Evolutionary conservation across 768 basidiomycete genomes (phyloP).

Genomic region (Pleurotus cornucopiae): DNA sequence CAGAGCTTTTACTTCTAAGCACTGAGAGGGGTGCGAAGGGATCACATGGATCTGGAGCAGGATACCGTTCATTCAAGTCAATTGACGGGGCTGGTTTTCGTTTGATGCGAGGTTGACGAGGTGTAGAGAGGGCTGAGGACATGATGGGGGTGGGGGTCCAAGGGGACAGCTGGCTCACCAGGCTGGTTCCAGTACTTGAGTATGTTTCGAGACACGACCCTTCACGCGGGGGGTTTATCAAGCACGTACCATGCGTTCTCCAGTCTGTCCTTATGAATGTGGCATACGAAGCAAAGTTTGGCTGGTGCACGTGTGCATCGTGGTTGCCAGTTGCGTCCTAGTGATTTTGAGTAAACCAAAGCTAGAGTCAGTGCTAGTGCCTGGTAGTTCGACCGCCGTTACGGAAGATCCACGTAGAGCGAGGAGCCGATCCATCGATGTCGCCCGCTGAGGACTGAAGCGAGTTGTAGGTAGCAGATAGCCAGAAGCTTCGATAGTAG

Average conservation of each 20-base stretch:
- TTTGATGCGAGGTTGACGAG: constrained; percentile 26
- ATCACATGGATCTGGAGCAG: constrained; percentile 62
- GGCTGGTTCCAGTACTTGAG: neutral
- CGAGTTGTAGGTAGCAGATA: too few relatives aligned
- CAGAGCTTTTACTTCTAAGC: constrained; percentile 55
- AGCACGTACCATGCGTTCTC: constrained; percentile 6
- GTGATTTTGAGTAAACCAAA: neutral
- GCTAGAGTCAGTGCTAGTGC: constrained; percentile 3
- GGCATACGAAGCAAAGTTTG: neutral
- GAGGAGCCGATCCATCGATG: too few relatives aligned
- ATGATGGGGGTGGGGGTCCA: neutral
- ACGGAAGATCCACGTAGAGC: too few relatives aligned
- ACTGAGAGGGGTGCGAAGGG: constrained; percentile 69
- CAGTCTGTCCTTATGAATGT: constrained; percentile 7
- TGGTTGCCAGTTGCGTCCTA: neutral
- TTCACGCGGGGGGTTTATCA: constrained; percentile 2
- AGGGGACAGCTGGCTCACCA: neutral
- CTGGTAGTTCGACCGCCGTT: neutral
- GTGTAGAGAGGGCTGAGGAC: neutral
- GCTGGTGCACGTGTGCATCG: neutral
- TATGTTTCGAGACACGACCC: neutral
- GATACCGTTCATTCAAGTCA: constrained; percentile 52
- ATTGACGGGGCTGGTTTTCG: constrained; percentile 58
- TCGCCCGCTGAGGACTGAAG: too few relatives aligned
- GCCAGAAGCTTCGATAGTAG: neutral